Percentiles rank a stretch among this genome's conserved stretches.
phyloP scores from a whole-genome alignment of 495 filamentous ascomycete genomes.

The Neurospora terricola region DNA sequence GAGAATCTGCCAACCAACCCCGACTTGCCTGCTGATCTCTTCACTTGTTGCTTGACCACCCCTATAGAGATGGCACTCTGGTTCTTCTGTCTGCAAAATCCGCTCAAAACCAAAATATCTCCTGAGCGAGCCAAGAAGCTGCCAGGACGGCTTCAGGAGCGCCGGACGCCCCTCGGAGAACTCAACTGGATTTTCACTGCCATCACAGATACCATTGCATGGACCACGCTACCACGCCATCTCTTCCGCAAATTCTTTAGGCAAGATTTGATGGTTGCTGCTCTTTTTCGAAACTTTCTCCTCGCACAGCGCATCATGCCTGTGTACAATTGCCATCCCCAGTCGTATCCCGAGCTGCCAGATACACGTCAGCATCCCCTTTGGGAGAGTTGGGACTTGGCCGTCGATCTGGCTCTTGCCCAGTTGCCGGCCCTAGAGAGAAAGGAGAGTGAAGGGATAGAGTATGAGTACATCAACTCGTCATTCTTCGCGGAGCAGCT shows the following conservation, averaged over 20 bases:
- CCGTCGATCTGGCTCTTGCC: conserved; percentile 89
- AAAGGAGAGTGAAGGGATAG: conserved; percentile 58
- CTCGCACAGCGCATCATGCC: conserved; percentile 92
- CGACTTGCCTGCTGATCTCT: conserved; percentile 85
- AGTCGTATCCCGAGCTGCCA: conserved; percentile 78
- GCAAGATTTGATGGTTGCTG: conserved; percentile 96
- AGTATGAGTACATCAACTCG: conserved; percentile 89
- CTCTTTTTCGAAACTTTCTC: conserved; percentile 91
- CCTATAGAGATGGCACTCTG: conserved; percentile 94
- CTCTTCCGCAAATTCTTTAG: conserved; percentile 94
- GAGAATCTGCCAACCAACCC: conserved; percentile 97
- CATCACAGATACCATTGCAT: conserved; percentile 97
- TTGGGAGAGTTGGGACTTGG: conserved; percentile 96
- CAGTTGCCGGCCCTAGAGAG: conserved; percentile 77
- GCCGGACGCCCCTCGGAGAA: conserved; percentile 91
- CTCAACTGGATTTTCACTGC: conserved; percentile 99
- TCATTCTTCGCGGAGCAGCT: conserved; percentile 96
- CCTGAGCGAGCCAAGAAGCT: conserved; percentile 72
- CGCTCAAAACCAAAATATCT: conserved; percentile 62
- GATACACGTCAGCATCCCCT: conserved; percentile 87
- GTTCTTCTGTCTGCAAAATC: conserved; percentile 90
- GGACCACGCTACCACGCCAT: conserved; percentile 82
- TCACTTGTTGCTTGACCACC: conserved; percentile 91
- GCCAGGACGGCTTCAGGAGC: conserved; percentile 78
- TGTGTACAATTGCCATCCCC: conserved; percentile 86